A percentile compares a stretch with the other conserved stretches of the same genome.
These are phyloP conservation scores for Lentinula guzmanii DNA, from an alignment of 768 basidiomycete genomes.

Conservation along the genomic window DNA sequence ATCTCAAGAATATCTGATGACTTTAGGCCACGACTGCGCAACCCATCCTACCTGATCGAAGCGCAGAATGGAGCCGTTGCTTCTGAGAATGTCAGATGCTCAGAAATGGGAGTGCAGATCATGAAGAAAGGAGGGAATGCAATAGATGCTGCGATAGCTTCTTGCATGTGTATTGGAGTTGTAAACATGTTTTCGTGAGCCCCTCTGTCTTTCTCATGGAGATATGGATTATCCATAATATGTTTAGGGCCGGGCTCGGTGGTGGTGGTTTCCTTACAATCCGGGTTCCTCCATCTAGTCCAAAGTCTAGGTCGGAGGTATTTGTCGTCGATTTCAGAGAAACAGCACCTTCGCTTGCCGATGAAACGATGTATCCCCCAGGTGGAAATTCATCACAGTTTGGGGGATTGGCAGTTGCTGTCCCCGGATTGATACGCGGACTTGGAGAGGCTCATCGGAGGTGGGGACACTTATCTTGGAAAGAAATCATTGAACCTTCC, in stretches of 20 bases:
- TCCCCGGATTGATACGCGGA: conserved; percentile 89
- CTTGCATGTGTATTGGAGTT: conserved; percentile 74
- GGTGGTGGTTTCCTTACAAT: conserved; percentile 86
- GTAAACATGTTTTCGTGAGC: conserved; percentile 88
- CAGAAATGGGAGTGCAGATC: conserved; percentile 72
- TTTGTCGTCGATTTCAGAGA: conserved; percentile 87
- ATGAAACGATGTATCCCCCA: conserved; percentile 68
- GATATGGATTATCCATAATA: background rate
- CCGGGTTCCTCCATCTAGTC: conserved; percentile 53
- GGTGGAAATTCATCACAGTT: conserved; percentile 46
- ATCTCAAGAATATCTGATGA: background rate
- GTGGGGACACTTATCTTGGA: conserved; percentile 84
- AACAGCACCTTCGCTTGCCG: conserved; percentile 69
- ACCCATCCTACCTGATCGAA: conserved; percentile 51
- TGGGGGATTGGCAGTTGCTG: conserved; percentile 84
- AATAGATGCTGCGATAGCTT: conserved; percentile 79
- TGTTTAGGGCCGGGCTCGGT: conserved; percentile 69
- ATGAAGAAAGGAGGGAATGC: conserved; percentile 86
- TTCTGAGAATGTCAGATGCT: conserved; percentile 81
- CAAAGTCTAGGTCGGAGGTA: conserved; percentile 46
- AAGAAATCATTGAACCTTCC: conserved; percentile 67
- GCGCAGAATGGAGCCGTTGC: conserved; percentile 85
- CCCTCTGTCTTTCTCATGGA: conserved; percentile 10
- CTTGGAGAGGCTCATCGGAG: conserved; percentile 76
- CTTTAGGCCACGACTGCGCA: conserved; percentile 20